Evolutionary conservation across 495 filamentous ascomycete species (phyloP).

Genomic region (Wilcoxina mikolae): DNA sequence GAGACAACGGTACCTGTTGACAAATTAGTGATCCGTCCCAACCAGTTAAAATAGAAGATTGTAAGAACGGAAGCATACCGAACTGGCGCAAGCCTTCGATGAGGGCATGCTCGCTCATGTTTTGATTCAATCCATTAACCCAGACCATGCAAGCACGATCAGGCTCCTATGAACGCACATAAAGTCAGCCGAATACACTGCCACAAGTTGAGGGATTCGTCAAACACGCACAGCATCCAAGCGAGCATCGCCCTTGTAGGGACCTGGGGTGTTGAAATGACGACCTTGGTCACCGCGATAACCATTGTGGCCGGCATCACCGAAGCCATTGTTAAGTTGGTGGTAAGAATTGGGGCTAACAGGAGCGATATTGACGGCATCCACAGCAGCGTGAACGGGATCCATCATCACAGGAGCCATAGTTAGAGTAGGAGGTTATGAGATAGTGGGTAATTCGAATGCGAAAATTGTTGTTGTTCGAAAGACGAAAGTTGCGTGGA

Average conservation of each 20-base stretch:
- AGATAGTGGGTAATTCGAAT: background rate
- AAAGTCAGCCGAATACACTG: conserved; percentile 1
- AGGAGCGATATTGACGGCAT: background rate
- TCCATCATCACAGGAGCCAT: conserved; percentile 10
- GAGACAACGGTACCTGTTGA: background rate
- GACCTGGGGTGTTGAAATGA: background rate
- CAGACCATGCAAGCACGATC: conserved; percentile 24
- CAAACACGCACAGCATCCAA: background rate
- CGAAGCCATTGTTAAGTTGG: background rate
- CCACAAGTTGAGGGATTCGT: background rate
- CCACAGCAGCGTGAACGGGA: conserved; percentile 6
- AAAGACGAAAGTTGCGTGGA: background rate
- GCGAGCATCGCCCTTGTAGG: background rate
- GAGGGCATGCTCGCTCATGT: conserved; percentile 18
- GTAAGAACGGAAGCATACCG: conserved; percentile 12
- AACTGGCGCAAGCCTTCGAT: conserved; percentile 25
- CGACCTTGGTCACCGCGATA: conserved; percentile 20
- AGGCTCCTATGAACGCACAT: background rate
- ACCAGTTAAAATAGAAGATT: background rate
- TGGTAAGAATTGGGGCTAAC: background rate
- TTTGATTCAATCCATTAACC: conserved; percentile 18
- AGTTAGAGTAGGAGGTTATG: background rate
- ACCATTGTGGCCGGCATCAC: background rate
- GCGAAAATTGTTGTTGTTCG: background rate
- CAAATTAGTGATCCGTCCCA: background rate